Evolutionary conservation across 2,329 filamentous ascomycete species (phyloP), one percentile per base, ranked within the genome.

Genomic region (Monilinia laxa): DNA sequence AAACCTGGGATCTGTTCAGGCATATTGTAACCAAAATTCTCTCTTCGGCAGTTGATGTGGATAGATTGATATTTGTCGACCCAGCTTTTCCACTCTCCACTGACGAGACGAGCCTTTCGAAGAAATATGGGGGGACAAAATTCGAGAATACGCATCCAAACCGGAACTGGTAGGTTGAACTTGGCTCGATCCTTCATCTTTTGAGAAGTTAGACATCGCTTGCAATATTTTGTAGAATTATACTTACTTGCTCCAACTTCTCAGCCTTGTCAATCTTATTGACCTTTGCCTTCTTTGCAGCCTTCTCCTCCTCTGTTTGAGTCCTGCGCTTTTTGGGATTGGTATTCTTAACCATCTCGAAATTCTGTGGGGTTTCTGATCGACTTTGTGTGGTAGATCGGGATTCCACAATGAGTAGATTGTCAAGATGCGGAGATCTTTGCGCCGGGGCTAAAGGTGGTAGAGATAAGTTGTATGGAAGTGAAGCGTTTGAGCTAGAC

Each of bases 91-190:
- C 73, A 72, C 2, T 54, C 56, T 38, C 67, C 70, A 38, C 62
- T 72, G 31, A 75, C 54, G 11, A 73, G 66, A 25, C 74, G 71
- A 49, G 71, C 72, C 54, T 75, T 76, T 49, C 67, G 70, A 16
- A 76, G 66, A 53, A 76, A 75, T 2, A 70, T 65, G 4, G 74
- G 73, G n/a, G 74, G 74, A 2, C 70, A 70, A 54, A 73, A 75
- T 60, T 76, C 73, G 38, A 76, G 68, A 35, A 76, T 73, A 3
- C 71, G 69, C 70, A 75, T 73, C 70, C 70, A 74, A n/a, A 76
- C 66, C 49, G 71, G 68, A 14, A 66, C 52, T 49, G 55, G 56
- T 11, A 73, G n/a, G 23, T 57, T 66, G 25, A 68, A 65, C 40
- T 64, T 71, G 49, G 65, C 68, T 67, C 66, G 55, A n/a, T 56